phyloP scores from a whole-genome alignment of 2,329 filamentous ascomycete species.

The Exophiala sp. region DNA sequence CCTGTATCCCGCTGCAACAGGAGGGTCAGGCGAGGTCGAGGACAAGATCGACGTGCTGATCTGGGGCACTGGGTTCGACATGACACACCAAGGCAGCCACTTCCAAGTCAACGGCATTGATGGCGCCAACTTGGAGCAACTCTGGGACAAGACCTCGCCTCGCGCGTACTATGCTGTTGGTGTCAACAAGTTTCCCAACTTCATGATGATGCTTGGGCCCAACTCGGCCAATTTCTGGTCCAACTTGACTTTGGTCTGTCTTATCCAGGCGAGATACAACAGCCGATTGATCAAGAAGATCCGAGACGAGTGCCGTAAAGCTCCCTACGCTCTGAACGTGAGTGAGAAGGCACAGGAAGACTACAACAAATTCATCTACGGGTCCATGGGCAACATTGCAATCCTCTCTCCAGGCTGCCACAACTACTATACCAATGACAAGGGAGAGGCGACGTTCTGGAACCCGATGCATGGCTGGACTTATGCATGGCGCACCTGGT shows the following conservation, averaged over 20 bases:
- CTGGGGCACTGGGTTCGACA: conserved; percentile 6
- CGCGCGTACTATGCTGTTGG: conserved; percentile 34
- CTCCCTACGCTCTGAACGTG: conserved; percentile 1
- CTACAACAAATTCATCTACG: conserved; percentile 3
- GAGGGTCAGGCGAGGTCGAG: background rate
- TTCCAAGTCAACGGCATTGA: conserved; percentile 6
- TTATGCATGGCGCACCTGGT: too few species aligned
- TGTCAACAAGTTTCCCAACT: conserved; percentile 31
- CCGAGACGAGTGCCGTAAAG: background rate
- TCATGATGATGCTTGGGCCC: conserved; percentile 32
- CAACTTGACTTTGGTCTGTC: conserved; percentile 3
- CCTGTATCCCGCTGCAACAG: background rate
- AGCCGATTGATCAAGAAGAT: conserved; percentile 3
- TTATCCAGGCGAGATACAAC: conserved; percentile 1
- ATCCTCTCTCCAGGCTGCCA: conserved; percentile 3
- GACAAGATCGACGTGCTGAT: conserved; percentile 1
- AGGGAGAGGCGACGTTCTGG: too few species aligned
- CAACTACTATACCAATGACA: conserved; percentile 1
- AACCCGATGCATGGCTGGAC: too few species aligned
- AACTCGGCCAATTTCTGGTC: conserved; percentile 28
- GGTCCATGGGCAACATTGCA: background rate
- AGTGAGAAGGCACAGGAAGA: background rate
- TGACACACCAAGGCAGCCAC: conserved; percentile 3
- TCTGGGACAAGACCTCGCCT: conserved; percentile 19
- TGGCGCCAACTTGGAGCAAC: conserved; percentile 1